Base-by-base conservation (phyloP, 2,329 filamentous ascomycete species). In the Cordyceps farinosa region DNA sequence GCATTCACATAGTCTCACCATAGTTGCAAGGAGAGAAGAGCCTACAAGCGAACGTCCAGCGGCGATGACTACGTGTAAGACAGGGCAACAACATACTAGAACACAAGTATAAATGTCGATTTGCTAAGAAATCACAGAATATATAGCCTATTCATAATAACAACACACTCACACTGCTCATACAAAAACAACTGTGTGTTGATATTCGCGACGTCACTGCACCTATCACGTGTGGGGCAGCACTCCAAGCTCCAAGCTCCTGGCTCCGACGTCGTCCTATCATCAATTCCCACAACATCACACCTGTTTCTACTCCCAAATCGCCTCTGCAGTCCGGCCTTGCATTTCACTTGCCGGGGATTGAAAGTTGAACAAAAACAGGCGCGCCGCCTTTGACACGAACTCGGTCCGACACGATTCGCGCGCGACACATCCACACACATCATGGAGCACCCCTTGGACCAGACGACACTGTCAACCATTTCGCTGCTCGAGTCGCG, bases 401-500 rank as follows among this genome's bases (percentile, higher is more conserved):
- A 22, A 22, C 22, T 22, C 22, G 11, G 38, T 13, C 13, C 38
- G 13, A 40, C 38, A 13, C 22, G 22, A 27, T 29, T 29, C 6
- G n/a, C 45, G 45, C n/a, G 40, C 45, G 10, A 29, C 30, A 44
- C 22, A 5, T 13, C n/a, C 29, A n/a, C 29, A 13, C 60, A 17
- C 44, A 52, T n/a, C 50, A 76, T 76, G 73, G 70, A 73, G 47
- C 70, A 68, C 65, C 73, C 76, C 8, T 73, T 84, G 30, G 82
- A 86, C 69, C 76, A 80, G 61, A 84, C 82, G 4, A 80, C 83
- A 1, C 74, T 85, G 9, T 77, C 80, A 40, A 87, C 85, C 1
- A 79, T 87, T 65, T 79, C 77, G 48, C 77, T 87, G 32, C 79
- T 88, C 42, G 84, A 87, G 69, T 77, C 81, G 57, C 84, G 85